These are phyloP conservation scores for Neofusicoccum ribis DNA, from an alignment of 2,329 filamentous ascomycete species.

Conservation along the genomic window DNA sequence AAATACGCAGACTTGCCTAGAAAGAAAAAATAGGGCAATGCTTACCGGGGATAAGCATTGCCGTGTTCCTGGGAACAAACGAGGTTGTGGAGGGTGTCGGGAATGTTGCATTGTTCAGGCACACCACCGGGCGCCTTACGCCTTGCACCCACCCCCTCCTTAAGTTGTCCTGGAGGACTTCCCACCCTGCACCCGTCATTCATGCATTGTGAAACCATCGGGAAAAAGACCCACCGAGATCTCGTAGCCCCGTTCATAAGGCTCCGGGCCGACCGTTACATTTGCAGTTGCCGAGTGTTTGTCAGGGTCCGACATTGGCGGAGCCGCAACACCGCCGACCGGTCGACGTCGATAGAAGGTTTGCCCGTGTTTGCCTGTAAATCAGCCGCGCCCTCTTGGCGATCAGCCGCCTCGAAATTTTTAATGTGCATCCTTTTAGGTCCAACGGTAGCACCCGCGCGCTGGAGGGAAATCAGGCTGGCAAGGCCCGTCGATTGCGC, in stretches of 20 bases:
- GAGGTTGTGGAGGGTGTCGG: not conserved
- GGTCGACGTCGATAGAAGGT: not conserved
- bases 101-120: not conserved
- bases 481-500: no score
- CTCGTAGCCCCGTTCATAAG: not conserved
- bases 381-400: not conserved
- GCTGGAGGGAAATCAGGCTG: no score
- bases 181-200: not conserved
- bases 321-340: no score
- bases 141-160: not conserved
- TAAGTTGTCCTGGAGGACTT: no score
- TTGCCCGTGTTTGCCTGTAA: not conserved
- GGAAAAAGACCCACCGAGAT: not conserved
- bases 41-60: not conserved
- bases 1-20: no score
- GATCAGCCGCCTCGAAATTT: not conserved
- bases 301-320: not conserved
- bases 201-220: not conserved
- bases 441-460: no score
- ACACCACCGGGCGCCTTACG: not conserved
- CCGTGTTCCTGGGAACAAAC: not conserved
- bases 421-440: no score
- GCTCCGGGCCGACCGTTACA: not conserved
- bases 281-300: not conserved
- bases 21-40: not conserved